Base-by-base conservation (phyloP, 768 basidiomycete species). In the Tulasnella sp. region DNA sequence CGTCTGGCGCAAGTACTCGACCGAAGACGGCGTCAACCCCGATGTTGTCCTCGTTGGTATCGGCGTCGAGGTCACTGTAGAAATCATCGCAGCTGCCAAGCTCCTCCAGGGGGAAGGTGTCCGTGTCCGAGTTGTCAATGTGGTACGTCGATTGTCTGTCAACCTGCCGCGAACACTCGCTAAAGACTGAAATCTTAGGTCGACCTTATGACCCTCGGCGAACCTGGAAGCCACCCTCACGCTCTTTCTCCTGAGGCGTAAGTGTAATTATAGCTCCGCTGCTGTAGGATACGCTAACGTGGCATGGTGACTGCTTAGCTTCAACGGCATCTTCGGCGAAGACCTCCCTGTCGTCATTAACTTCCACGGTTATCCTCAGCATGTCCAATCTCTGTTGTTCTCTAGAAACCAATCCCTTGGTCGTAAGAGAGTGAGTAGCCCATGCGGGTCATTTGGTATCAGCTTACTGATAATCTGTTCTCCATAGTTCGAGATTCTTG, bases 21-120 rank as follows among this genome's bases (percentile, higher is more conserved):
- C 91, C 31, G 93, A 94, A 78, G 89, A 90, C 3, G 95, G 94
- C 50, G 85, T 91, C 44, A 83, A 90, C 81, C 93, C 93, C 8
- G 93, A 95, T 83, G 92, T 94, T 90, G 93, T 96, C 72, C 88
- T 97, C 31, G 94, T 95, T 50, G 95, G 95, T 12, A 92, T 95
- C 83, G 96, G 96, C 81, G 92, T 94, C 40, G 96, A 96, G 85
- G 89, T 95, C 34, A 97, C 94, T 0, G 93, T 95, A 83, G 96
- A 98, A 84, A 92, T 96, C 79, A 92, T 97, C 83, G 93, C 94
- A 2, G 96, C 96, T 0, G 93, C 94, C 0, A 91, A 92, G 2
- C 89, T 96, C 31, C 90, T 97, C 37, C 92, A 93, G 83, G 90
- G 91, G 83, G 86, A 90, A 34, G 88, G 88, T n/a, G 92, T 94